Evolutionary conservation across 225 moss, liverwort and hornwort species (phyloP).

Genomic region (Rhytidiadelphus loreus): DNA sequence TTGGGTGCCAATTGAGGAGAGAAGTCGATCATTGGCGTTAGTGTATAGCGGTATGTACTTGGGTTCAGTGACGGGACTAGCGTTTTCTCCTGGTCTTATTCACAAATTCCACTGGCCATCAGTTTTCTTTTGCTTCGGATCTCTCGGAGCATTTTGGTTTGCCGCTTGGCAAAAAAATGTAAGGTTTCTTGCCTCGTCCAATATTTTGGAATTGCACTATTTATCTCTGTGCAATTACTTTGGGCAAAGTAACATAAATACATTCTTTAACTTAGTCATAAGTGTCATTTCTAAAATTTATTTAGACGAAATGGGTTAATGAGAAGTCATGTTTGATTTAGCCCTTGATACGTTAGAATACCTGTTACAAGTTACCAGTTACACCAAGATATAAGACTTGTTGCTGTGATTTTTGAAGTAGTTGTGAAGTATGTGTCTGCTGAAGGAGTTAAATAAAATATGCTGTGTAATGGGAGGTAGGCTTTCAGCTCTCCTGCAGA

Average conservation of each 20-base stretch:
- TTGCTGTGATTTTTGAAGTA: not conserved
- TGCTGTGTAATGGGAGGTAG: constrained; percentile 19
- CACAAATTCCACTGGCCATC: constrained; percentile 88
- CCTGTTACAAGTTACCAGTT: not conserved
- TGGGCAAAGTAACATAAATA: not conserved
- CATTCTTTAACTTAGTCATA: not conserved
- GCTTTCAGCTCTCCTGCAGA: constrained; percentile 77
- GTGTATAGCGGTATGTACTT: constrained; percentile 99
- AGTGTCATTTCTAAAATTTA: not conserved
- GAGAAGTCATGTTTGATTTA: not conserved
- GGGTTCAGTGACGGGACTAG: constrained; percentile 87
- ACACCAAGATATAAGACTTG: not conserved
- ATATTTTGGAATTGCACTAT: not conserved
- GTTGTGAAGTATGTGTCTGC: not conserved
- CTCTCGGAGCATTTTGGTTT: constrained; percentile 85
- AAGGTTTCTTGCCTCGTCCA: not conserved
- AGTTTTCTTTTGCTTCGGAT: constrained; percentile 90
- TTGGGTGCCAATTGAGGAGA: constrained; percentile 85
- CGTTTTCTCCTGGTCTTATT: constrained; percentile 82
- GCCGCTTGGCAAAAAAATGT: constrained; percentile 70
- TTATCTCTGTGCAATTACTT: not conserved
- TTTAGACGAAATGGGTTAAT: not conserved
- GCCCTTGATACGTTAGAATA: not conserved
- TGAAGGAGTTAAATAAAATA: not conserved
- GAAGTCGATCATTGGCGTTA: constrained; percentile 87